These are phyloP conservation scores for Scalesia atractyloides DNA, from an alignment of 129 eudicot genomes.

Conservation along the genomic window DNA sequence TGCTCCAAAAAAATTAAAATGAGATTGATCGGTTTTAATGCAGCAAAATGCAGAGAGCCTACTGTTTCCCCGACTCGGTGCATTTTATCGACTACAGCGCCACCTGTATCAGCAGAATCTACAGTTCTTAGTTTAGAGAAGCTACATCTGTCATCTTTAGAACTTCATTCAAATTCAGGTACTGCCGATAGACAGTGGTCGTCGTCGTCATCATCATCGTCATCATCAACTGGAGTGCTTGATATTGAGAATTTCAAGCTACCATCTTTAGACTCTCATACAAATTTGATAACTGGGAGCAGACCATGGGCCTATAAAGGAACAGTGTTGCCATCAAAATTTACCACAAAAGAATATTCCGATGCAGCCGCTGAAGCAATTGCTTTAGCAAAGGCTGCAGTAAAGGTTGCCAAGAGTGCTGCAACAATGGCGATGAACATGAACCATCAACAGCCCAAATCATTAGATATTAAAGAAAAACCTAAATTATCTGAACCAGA, in stretches of 20 bases:
- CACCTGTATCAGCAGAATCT: conserved; percentile 47
- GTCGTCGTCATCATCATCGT: conserved; percentile 42
- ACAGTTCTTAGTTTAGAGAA: conserved; percentile 63
- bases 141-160: conserved; percentile 59
- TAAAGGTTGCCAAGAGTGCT: conserved; percentile 74
- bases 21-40: conserved; percentile 22
- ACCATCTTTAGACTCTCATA: conserved; percentile 57
- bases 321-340: conserved; percentile 49
- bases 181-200: conserved; percentile 57
- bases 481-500: conserved; percentile 34
- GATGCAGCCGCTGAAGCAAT: conserved; percentile 95
- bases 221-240: conserved; percentile 56
- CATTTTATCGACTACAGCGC: conserved; percentile 56
- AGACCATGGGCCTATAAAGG: conserved; percentile 57
- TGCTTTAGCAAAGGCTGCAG: conserved; percentile 84
- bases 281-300: conserved; percentile 41
- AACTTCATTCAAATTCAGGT: conserved; percentile 53
- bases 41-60: conserved; percentile 71
- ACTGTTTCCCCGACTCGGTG: conserved; percentile 56
- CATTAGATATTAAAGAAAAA: conserved; percentile 24
- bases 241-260: conserved; percentile 60
- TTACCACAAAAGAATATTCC: conserved; percentile 59
- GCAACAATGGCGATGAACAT: conserved; percentile 57
- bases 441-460: conserved; percentile 28
- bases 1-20: background rate